These are phyloP conservation scores for Primulina tabacum DNA, from an alignment of 257 asterid genomes.

Conservation along the genomic window DNA sequence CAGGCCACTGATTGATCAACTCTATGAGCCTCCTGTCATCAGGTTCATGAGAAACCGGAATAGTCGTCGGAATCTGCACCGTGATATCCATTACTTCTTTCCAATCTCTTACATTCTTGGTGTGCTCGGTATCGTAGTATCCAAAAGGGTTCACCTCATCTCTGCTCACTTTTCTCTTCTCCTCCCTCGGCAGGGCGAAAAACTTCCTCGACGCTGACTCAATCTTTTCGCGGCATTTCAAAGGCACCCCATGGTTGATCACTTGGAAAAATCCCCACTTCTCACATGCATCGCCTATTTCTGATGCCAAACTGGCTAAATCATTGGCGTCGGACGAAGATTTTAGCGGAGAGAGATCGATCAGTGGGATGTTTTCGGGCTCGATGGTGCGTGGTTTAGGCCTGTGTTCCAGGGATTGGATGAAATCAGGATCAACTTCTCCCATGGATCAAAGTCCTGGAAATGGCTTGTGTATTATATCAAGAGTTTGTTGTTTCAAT, in stretches of 20 bases:
- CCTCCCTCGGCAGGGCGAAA: conserved; percentile 33
- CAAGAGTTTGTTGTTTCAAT: too few species aligned
- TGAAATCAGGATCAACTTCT: conserved; percentile 28
- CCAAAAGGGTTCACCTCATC: conserved; percentile 35
- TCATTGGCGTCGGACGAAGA: neutral
- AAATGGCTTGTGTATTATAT: too few species aligned
- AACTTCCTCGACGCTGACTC: conserved; percentile 32
- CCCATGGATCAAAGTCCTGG: conserved; percentile 27
- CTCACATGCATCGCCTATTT: conserved; percentile 33
- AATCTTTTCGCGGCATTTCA: conserved; percentile 23
- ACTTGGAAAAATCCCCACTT: conserved; percentile 49
- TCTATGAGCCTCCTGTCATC: conserved; percentile 25
- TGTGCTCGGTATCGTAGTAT: conserved; percentile 39
- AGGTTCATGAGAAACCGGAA: conserved; percentile 31
- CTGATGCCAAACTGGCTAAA: conserved; percentile 16
- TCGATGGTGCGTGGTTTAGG: conserved; percentile 23
- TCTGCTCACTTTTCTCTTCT: conserved; percentile 40
- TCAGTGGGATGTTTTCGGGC: conserved; percentile 35
- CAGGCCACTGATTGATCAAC: conserved; percentile 38
- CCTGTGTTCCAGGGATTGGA: conserved; percentile 36
- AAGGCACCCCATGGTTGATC: conserved; percentile 40
- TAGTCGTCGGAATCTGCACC: conserved; percentile 25
- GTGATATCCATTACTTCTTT: conserved; percentile 40
- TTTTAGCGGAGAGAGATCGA: conserved; percentile 34
- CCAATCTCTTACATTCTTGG: conserved; percentile 48